A percentile compares a stretch with the other conserved stretches of the same genome.
phyloP scores from a whole-genome alignment of 257 asterid genomes.

The Eustoma russellianum region DNA sequence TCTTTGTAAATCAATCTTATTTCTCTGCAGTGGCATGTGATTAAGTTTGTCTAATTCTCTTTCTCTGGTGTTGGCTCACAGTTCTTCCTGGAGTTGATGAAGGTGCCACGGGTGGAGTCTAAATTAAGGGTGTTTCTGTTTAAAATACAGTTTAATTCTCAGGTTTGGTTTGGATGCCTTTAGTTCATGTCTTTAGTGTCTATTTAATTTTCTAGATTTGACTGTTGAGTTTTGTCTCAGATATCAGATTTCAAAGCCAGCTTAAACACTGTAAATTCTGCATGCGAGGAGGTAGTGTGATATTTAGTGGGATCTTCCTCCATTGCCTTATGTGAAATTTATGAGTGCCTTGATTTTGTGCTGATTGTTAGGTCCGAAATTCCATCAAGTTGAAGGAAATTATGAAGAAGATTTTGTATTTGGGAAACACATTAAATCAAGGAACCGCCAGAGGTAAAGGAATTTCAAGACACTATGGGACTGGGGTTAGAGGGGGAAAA shows the following conservation, averaged over 20 bases:
- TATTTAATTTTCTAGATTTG: slow-evolving; percentile 18
- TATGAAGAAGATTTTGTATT: slow-evolving; percentile 70
- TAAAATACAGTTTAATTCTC: slow-evolving; percentile 91
- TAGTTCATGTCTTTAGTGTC: slow-evolving; percentile 7
- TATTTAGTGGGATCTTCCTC: slow-evolving; percentile 10
- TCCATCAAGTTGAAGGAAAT: slow-evolving; percentile 89
- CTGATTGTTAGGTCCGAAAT: slow-evolving; percentile 62
- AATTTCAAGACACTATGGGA: background rate
- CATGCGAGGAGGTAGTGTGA: slow-evolving; percentile 86
- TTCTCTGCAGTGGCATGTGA: background rate
- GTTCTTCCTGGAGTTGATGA: slow-evolving; percentile 99
- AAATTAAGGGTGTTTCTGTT: slow-evolving; percentile 89
- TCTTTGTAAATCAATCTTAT: too few relatives aligned
- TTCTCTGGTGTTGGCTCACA: slow-evolving; percentile 30
- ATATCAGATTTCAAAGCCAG: slow-evolving; percentile 72
- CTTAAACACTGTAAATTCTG: slow-evolving; percentile 71
- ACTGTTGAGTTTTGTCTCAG: slow-evolving; percentile 33
- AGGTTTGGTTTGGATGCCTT: slow-evolving; percentile 46
- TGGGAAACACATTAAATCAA: slow-evolving; percentile 92
- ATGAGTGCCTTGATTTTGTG: slow-evolving; percentile 11
- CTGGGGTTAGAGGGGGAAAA: too few relatives aligned
- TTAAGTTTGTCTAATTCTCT: background rate
- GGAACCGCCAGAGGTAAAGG: slow-evolving; percentile 98
- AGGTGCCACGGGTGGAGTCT: slow-evolving; percentile 97
- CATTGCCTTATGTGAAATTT: slow-evolving; percentile 7